Conservation (phyloP, 345 rosid species). For the Melaleuca alternifolia region DNA sequence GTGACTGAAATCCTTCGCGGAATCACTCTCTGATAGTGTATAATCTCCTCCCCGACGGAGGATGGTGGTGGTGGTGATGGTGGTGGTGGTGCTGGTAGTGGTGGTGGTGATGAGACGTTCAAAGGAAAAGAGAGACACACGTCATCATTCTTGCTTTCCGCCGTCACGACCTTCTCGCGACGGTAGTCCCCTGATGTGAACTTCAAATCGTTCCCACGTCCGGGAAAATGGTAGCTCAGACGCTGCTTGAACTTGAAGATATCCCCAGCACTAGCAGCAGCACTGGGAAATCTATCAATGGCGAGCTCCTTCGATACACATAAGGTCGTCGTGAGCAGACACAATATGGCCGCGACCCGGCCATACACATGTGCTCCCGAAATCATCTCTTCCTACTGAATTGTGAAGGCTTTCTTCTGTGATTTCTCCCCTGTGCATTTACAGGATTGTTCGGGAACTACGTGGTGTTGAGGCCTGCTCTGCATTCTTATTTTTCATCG, state of each 20-base stretch:
- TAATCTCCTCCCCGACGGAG: too few species aligned
- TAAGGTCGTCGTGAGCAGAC: background rate
- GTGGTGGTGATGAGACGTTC: background rate
- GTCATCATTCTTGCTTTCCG: background rate
- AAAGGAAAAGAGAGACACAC: background rate
- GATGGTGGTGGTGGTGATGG: too few species aligned
- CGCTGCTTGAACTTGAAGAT: too few species aligned
- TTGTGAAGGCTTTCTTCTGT: background rate
- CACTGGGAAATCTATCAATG: background rate
- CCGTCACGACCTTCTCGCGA: background rate
- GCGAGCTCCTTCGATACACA: background rate
- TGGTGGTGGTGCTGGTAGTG: too few species aligned
- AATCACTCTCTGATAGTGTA: too few species aligned
- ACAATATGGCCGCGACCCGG: background rate
- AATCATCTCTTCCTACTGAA: background rate
- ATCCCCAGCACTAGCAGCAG: background rate
- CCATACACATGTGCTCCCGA: background rate
- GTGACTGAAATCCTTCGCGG: too few species aligned
- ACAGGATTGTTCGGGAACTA: background rate
- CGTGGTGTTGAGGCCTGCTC: background rate
- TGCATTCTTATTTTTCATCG: background rate
- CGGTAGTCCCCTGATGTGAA: background rate
- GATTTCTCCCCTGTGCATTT: background rate
- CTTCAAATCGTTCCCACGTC: background rate
- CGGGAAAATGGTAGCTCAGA: background rate